Conservation (phyloP, 305 asterid species). For the Fraxinus greggii region DNA sequence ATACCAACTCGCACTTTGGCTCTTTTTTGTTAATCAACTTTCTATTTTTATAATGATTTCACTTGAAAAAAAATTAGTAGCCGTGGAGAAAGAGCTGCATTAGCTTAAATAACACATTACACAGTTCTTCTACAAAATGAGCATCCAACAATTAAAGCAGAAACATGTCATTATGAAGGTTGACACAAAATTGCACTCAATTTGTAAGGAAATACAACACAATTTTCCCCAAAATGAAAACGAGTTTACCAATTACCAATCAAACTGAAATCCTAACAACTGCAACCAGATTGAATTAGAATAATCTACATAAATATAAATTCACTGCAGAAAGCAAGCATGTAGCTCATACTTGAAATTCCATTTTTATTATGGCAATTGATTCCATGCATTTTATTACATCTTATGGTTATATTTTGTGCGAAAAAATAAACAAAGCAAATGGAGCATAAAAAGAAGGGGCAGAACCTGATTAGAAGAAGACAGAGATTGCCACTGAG, state of each 20-base stretch:
- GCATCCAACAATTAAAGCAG: neutral
- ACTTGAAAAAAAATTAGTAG: neutral
- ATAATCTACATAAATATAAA: neutral
- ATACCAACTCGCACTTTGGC: neutral
- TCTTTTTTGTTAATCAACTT: neutral
- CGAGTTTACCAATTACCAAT: neutral
- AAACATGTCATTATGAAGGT: neutral
- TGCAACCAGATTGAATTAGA: neutral
- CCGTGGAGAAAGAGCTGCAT: neutral
- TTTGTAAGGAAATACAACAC: neutral
- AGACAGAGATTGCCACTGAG: conserved; percentile 60
- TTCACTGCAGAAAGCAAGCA: neutral
- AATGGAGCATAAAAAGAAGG: neutral
- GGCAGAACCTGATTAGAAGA: conserved; percentile 45
- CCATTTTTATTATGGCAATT: neutral
- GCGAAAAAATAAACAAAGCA: neutral
- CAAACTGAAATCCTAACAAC: neutral
- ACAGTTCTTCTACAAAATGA: neutral
- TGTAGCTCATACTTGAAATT: neutral
- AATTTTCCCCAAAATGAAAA: conserved; percentile 13
- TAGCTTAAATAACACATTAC: neutral
- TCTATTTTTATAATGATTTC: neutral
- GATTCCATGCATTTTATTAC: neutral
- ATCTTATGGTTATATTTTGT: neutral
- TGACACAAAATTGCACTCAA: neutral